Percentiles rank a stretch among this genome's conserved stretches.
phyloP scores from a whole-genome alignment of 176 grass and related monocot genomes.

The Lolium perenne region DNA sequence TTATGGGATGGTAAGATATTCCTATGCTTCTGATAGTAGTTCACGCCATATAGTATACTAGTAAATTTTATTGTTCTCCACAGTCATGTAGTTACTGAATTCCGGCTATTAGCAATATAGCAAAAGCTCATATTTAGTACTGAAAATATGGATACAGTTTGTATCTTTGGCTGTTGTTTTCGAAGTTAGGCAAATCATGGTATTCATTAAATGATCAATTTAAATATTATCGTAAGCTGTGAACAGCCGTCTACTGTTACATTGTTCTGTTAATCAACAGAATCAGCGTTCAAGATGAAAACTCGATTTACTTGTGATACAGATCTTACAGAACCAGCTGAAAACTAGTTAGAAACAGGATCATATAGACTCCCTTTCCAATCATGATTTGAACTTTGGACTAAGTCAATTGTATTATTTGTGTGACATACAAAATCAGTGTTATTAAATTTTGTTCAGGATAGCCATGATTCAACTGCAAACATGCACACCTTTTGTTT shows the following conservation, averaged over 20 bases:
- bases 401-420: slow-evolving; percentile 12
- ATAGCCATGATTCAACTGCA: neutral
- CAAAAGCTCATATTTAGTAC: neutral
- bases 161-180: neutral
- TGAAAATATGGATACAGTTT: slow-evolving; percentile 12
- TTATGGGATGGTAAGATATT: slow-evolving; percentile 89
- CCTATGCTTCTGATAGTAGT: slow-evolving; percentile 28
- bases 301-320: neutral
- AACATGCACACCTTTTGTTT: slow-evolving; percentile 11
- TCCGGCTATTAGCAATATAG: neutral
- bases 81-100: neutral
- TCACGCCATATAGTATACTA: neutral
- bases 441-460: neutral
- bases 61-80: neutral
- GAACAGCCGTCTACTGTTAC: neutral
- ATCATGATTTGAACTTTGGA: neutral
- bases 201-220: neutral
- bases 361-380: neutral
- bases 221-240: neutral
- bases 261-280: neutral
- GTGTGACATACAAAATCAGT: neutral
- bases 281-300: neutral
- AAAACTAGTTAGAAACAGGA: neutral
- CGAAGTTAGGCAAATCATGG: neutral
- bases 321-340: neutral